Base-by-base conservation (phyloP, 2,329 filamentous ascomycete species). In the Botryosphaeria agaves region DNA sequence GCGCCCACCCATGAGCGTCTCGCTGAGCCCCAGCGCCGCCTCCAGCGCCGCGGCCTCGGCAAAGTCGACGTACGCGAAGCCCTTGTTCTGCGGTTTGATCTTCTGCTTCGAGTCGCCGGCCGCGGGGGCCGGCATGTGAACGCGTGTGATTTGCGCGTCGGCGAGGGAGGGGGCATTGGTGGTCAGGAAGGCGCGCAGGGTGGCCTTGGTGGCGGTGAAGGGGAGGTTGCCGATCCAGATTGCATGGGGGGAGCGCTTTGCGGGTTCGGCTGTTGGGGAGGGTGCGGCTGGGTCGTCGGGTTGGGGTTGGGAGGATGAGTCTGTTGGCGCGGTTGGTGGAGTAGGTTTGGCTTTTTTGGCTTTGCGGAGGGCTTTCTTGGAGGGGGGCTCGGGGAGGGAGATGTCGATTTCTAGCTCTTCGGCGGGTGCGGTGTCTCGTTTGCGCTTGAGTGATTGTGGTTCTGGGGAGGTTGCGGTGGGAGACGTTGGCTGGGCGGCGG, bases 51-150 rank as follows among this genome's bases (percentile, higher is more conserved):
- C 67, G 14, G 62, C 47, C 15, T 68, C 76, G 27, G 72, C 61
- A 48, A 98, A 93, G 51, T 98, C 91, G 39, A 98, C 74, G 48
- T 98, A 98, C 32, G 89, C 89, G 49, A 94, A 98, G 11, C 89
- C 91, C 55, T 79, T 87, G 61, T 95, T 98, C 43, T 75, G 62
- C 14, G 66, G 55, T 43, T 64, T 69, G 19, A 53, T 54, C 39
- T 59, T 61, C 39, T 57, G 56, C 9, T 38, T 45, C 14, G 45
- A 42, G 20, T 45, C 46, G 5, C 16, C 19, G 16, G 31, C 32
- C 4, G 33, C 28, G 3, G 64, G 61, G 14, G 58, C 68, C 1
- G 85, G 85, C 47, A 94, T 61, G 53, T 94, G 76, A 30, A 95
- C 62, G 36, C 89, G 70, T 2, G 84, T 92, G 41, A 98, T 89